These are phyloP conservation scores for Vickermania ingenoplastis DNA, from an alignment of 208 protist species.

Conservation along the genomic window DNA sequence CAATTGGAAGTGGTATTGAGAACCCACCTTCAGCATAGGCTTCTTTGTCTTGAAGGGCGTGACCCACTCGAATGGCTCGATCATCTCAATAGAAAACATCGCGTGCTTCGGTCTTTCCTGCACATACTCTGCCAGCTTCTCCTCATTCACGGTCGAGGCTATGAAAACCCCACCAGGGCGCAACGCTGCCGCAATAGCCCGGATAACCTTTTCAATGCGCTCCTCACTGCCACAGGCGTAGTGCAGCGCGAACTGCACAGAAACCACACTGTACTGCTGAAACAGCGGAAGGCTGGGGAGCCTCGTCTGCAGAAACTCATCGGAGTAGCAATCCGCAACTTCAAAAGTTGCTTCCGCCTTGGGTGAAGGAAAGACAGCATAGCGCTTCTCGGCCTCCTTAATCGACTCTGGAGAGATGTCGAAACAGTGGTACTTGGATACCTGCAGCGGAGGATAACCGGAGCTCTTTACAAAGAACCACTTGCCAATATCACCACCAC, in stretches of 20 bases:
- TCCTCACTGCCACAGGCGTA: constrained; percentile 62
- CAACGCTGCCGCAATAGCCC: constrained; percentile 28
- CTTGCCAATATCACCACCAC: constrained; percentile 84
- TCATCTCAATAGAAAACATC: constrained; percentile 23
- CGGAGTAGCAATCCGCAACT: constrained; percentile 70
- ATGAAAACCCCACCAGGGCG: constrained; percentile 53
- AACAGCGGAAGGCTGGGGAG: constrained; percentile 23
- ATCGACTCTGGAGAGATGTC: constrained; percentile 73
- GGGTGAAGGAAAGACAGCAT: constrained; percentile 12
- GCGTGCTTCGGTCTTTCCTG: neutral
- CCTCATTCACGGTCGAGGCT: constrained; percentile 59
- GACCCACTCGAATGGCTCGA: constrained; percentile 16
- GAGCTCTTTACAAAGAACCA: constrained; percentile 74
- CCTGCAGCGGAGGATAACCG: neutral
- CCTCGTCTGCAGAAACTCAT: constrained; percentile 31
- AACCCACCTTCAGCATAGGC: constrained; percentile 26
- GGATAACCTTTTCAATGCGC: constrained; percentile 34
- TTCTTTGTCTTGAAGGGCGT: neutral
- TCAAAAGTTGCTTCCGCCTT: constrained; percentile 36
- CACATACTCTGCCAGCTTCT: constrained; percentile 32
- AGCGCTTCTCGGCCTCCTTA: constrained; percentile 51
- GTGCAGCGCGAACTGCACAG: constrained; percentile 84
- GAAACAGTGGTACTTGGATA: constrained; percentile 42
- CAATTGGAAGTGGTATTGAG: constrained; percentile 67
- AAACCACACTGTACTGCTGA: constrained; percentile 54